Evolutionary conservation across 225 moss, liverwort and hornwort genomes (phyloP), one percentile per base, ranked within the genome.

Genomic region (Polytrichum formosum): DNA sequence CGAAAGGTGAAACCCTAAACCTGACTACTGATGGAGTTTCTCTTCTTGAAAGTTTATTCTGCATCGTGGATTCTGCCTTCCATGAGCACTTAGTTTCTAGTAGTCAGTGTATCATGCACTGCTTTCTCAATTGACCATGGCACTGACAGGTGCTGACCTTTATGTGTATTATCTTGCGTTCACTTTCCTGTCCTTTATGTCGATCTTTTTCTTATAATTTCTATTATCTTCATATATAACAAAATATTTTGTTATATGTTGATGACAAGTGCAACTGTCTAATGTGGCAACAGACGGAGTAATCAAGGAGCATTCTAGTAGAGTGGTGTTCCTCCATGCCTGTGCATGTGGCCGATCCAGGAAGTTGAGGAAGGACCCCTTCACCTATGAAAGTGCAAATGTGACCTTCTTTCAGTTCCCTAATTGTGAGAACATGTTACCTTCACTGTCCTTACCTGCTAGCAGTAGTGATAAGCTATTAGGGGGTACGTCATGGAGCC

Each of bases 341-440:
- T 98, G 97, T 88, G 90, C 92, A 63, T 98, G 97, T 86, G 97
- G 97, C 37, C 83, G 94, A 72, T 98, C 91, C 67, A 89, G 97
- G 68, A 94, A 87, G 78, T 66, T 91, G 70, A 85, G 97, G 54
- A 92, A 92, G 77, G 97, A 98, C 53, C 94, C 92, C 58, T 98
- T 98, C 66, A 87, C 92, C 69, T 92, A 84, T 67, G 81, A 75
- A 76, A 94, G 88, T 80, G 94, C 97, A 79, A 98, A 98, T 80
- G 87, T 91, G 72, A 64, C 79, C 64, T 98, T 94, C 77, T 98
- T 88, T 67, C 91, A 70, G 72, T 98, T 98, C 67, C 84, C 92
- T 53, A 81, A 77, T 67, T 98, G 97, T 84, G 97, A 98, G 60
- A 88, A 91, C 78, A 65, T 73, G 67, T 72, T 96, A 68, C 81